Base-by-base conservation (phyloP, 2,329 filamentous ascomycete genomes). In the Geosmithia flava region DNA sequence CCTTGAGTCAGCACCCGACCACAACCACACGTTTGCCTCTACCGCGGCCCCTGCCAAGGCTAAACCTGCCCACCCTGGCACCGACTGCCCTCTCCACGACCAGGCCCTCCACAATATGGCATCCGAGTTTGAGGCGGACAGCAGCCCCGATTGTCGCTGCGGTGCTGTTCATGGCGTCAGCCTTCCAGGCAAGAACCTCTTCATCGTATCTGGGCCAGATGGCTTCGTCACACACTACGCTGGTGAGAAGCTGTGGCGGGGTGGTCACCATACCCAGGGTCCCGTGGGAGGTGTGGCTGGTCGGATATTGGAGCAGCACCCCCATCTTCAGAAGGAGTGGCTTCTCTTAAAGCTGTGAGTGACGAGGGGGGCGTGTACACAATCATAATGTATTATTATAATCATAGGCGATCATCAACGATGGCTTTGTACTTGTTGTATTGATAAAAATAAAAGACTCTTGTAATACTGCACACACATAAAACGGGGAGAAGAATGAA, bases 201-300 rank as follows among this genome's bases (percentile, higher is more conserved):
- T 96, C n/a, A 71, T 95, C 49, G 78, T 97, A 1, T 95, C 89
- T 1, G 93, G 93, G 0, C 91, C 93, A 0, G 87, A 95, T 48
- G 91, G 93, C 1, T 97, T 97, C 65, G 75, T 97, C 40, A 75
- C 78, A 42, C 76, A 84, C 53, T 87, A 85, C 66, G 87, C 88
- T 2, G 91, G 93, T 1, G 51, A 81, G 10, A 95, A 95, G 66
- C 66, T 78, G 3, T 94, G 87, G 85, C 68, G 73, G 11, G 74
- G 75, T 27, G 87, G 88, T 0, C 69, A 70, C 49, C 85, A 95
- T 64, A 70, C 77, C 11, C 89, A 95, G 58, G 90, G 90, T 0
- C 72, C 77, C 0, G 66, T 95, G 0, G 75, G 77, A 6, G 90
- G 90, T 0, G 61, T 89, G 2, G 64, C 90, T 19, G 76, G 74